phyloP scores from a whole-genome alignment of 2,329 filamentous ascomycete species.

The Fonsecaea pugnacius region DNA sequence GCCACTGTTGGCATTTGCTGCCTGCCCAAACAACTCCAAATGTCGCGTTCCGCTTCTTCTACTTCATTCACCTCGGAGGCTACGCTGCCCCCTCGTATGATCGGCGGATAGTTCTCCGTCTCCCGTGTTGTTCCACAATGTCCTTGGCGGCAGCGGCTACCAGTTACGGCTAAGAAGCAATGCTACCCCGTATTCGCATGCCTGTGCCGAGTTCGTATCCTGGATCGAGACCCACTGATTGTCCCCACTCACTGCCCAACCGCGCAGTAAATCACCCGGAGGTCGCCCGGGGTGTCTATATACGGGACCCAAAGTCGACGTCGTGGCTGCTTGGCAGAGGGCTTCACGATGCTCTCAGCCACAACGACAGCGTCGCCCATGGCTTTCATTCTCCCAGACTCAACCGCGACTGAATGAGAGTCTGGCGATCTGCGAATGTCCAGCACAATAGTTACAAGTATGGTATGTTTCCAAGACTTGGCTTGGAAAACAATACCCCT shows the following conservation, averaged over 20 bases:
- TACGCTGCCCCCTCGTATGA: no score
- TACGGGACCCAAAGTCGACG: not conserved
- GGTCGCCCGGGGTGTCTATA: not conserved
- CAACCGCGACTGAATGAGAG: not conserved
- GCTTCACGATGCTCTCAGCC: not conserved
- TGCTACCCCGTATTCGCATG: conserved; percentile 2
- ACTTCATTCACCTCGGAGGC: no score
- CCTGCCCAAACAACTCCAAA: no score
- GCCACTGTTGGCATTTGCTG: no score
- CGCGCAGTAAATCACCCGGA: not conserved
- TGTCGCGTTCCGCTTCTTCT: no score
- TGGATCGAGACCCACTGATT: not conserved
- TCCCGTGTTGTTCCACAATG: no score
- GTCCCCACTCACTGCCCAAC: not conserved
- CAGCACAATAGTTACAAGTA: not conserved
- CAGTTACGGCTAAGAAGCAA: not conserved
- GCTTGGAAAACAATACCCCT: not conserved
- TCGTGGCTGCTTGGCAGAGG: not conserved
- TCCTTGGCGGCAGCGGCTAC: not conserved
- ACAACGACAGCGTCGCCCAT: not conserved
- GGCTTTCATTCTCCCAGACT: not conserved
- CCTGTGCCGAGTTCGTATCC: not conserved
- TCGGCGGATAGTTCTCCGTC: no score
- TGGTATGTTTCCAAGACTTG: no score
- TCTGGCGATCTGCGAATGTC: not conserved